A percentile compares a stretch with the other conserved stretches of the same genome.
phyloP scores from a whole-genome alignment of 1,139 yeast genomes.

The Debaryomyces subglobosus region DNA sequence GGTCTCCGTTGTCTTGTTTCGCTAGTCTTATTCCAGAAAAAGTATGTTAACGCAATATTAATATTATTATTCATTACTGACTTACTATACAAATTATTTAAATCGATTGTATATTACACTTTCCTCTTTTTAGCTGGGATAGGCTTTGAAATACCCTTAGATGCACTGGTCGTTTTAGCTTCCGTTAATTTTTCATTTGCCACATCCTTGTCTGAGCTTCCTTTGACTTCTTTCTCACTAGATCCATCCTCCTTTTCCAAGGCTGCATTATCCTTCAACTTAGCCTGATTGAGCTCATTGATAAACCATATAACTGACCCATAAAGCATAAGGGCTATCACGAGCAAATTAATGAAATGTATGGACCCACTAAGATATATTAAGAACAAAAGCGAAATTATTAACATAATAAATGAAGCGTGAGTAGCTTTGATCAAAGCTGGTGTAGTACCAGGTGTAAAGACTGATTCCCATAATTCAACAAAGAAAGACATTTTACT shows the following conservation, averaged over 20 bases:
- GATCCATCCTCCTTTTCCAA: slow-evolving; percentile 15
- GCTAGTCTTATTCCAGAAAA: neutral
- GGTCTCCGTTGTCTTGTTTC: neutral
- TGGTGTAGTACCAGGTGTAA: slow-evolving; percentile 95
- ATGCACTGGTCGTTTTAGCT: neutral
- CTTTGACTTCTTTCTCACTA: slow-evolving; percentile 11
- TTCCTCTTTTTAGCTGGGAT: slow-evolving; percentile 3
- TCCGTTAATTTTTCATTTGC: neutral
- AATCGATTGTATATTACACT: neutral
- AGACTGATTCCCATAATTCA: slow-evolving; percentile 87
- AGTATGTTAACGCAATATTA: neutral
- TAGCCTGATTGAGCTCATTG: slow-evolving; percentile 60
- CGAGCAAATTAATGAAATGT: slow-evolving; percentile 75
- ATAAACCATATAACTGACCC: slow-evolving; percentile 87
- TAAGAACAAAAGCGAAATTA: slow-evolving; percentile 55
- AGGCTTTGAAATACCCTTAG: neutral
- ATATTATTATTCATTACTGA: neutral
- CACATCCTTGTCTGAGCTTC: neutral
- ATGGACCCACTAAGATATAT: slow-evolving; percentile 66
- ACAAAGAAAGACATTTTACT: slow-evolving; percentile 47
- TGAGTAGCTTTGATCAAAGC: slow-evolving; percentile 72
- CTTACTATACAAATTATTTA: neutral
- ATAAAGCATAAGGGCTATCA: slow-evolving; percentile 75
- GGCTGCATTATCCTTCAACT: slow-evolving; percentile 32
- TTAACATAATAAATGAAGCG: slow-evolving; percentile 34